Percentiles rank a stretch among this genome's conserved stretches.
These are phyloP conservation scores for Apium graveolens DNA, from an alignment of 129 eudicot species.

Conservation along the genomic window DNA sequence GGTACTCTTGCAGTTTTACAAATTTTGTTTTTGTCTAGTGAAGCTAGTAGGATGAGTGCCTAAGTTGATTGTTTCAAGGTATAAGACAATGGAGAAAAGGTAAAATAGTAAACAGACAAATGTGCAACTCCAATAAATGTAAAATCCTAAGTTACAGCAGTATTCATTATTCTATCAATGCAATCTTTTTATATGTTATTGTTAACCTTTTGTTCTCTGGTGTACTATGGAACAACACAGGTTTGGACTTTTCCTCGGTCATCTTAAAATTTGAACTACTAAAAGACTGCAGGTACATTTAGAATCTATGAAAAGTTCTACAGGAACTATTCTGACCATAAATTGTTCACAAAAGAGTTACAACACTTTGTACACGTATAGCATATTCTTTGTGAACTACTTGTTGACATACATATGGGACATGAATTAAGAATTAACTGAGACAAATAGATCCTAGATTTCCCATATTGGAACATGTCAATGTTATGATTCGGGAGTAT, in stretches of 20 bases:
- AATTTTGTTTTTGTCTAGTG: neutral
- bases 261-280: neutral
- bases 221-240: constrained; percentile 1
- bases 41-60: neutral
- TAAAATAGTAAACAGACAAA: neutral
- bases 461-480: neutral
- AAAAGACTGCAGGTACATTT: neutral
- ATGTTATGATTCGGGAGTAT: neutral
- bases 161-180: neutral
- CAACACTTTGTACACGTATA: neutral
- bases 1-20: neutral
- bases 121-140: neutral
- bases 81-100: neutral
- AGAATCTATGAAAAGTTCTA: constrained; percentile 3
- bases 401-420: neutral
- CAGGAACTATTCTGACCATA: constrained; percentile 2
- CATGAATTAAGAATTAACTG: neutral
- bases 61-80: neutral
- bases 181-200: neutral
- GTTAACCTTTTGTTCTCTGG: constrained; percentile 1
- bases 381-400: neutral
- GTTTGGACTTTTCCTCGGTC: neutral
- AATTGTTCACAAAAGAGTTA: neutral
- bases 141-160: neutral
- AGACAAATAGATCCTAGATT: neutral